Evolutionary conservation across 225 moss, liverwort and hornwort species (phyloP), one percentile per base, ranked within the genome.

Genomic region (Physcomitrellopsis africana): DNA sequence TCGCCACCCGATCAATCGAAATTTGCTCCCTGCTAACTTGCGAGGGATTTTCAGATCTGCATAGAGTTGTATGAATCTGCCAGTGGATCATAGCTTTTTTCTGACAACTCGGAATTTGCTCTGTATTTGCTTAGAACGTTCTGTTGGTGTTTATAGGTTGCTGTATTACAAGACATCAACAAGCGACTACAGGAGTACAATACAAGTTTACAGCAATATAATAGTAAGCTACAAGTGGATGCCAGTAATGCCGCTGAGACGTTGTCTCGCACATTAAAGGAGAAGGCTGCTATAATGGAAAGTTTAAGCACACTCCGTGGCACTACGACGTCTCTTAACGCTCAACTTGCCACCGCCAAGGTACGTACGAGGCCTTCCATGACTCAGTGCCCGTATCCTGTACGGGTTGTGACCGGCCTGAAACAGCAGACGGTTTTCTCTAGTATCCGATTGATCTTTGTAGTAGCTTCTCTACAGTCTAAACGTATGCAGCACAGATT

Each of bases 201-300:
- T 61, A 89, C 94, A 11, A 94, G 94, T 71, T 83, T 97, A 54
- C 97, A 97, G 75, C 97, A 97, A 19, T 97, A 97, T 18, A 97
- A 97, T 63, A 94, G 94, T 79, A 97, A 97, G 76, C 67, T 97
- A 56, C 97, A 97, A 83, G 91, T 82, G 8, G 97, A 97, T 58
- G 87, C 94, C 17, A 88, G 90, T 73, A 81, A 86, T 68, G 83
- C 93, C 23, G 97, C 93, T 1, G 97, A 97, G 79, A 90, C 91
- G 8, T 87, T 86, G 41, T 89, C 92, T 3, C 88, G 93, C 54
- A 91, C 89, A 56, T 89, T 91, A 1, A 94, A 94, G 51, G 97
- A 97, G 83, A 97, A 97, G 58, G 94, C 93, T 65, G 89, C 94
- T 9, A 97, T 97, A 22, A 97, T 97, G 97, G 97, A 97, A 63